A percentile compares a stretch with the other conserved stretches of the same genome.
These are phyloP conservation scores for Zygotorulaspora sp. DNA, from an alignment of 805 yeast species.

Conservation along the genomic window DNA sequence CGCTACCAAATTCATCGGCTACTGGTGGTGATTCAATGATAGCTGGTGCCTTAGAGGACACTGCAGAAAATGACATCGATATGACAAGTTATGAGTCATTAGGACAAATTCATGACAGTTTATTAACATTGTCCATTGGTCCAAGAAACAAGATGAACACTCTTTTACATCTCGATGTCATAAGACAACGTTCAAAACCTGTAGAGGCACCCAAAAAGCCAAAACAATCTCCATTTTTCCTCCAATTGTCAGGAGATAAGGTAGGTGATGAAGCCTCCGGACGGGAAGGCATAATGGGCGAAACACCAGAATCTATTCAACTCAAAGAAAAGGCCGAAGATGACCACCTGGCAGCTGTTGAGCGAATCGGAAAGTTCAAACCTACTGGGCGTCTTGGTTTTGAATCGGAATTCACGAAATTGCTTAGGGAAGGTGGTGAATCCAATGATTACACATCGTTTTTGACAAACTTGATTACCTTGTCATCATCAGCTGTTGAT, in stretches of 20 bases:
- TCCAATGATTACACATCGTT: slow-evolving; percentile 44
- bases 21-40: slow-evolving; percentile 66
- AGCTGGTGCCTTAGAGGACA: slow-evolving; percentile 69
- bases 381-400: slow-evolving; percentile 42
- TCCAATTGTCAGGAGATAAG: slow-evolving; percentile 58
- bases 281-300: slow-evolving; percentile 36
- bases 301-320: slow-evolving; percentile 20
- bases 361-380: slow-evolving; percentile 26
- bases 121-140: slow-evolving; percentile 70
- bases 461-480: slow-evolving; percentile 47
- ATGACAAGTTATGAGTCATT: slow-evolving; percentile 45
- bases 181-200: slow-evolving; percentile 84
- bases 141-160: slow-evolving; percentile 79
- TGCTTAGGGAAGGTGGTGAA: slow-evolving; percentile 51
- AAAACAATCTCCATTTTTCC: slow-evolving; percentile 75
- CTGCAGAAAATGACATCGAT: slow-evolving; percentile 32
- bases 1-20: slow-evolving; percentile 74
- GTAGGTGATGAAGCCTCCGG: slow-evolving; percentile 63
- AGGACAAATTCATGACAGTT: slow-evolving; percentile 55
- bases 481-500: slow-evolving; percentile 77
- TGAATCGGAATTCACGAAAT: slow-evolving; percentile 69
- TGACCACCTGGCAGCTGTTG: slow-evolving; percentile 26
- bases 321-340: slow-evolving; percentile 17
- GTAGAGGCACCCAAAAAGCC: slow-evolving; percentile 83
- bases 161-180: slow-evolving; percentile 73